phyloP scores from a whole-genome alignment of 2,329 filamentous ascomycete species.

The Cadophora sp. region DNA sequence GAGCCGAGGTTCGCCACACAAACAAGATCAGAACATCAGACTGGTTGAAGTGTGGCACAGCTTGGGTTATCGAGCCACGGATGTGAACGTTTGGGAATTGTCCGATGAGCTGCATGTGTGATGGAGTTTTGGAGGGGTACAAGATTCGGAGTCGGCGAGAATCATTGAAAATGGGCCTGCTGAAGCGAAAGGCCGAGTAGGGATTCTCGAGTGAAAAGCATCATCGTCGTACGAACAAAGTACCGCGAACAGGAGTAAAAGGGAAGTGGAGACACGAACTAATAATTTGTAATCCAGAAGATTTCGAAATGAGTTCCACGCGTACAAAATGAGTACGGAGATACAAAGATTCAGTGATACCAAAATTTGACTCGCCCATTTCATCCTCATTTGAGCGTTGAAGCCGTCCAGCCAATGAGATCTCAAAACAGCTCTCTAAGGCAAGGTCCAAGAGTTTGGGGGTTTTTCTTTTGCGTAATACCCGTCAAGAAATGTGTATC shows the following conservation, averaged over 20 bases:
- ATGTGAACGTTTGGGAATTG: not conserved
- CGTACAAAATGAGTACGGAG: not conserved
- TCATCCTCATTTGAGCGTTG: not conserved
- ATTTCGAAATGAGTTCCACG: not conserved
- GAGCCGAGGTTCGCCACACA: not conserved
- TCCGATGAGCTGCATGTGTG: not conserved
- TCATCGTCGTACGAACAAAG: not conserved
- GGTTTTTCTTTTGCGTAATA: not conserved
- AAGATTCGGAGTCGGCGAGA: not conserved
- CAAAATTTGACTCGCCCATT: not conserved
- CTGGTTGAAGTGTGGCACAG: not conserved
- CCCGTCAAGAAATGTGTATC: not conserved
- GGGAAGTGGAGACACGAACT: not conserved
- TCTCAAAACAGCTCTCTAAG: not conserved
- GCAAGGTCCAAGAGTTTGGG: conserved; percentile 2
- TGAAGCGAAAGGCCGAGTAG: not conserved
- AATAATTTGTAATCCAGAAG: not conserved
- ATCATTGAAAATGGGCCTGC: not conserved
- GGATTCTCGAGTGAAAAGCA: too few relatives aligned
- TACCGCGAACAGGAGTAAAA: not conserved
- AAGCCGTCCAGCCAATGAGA: not conserved
- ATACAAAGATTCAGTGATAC: not conserved
- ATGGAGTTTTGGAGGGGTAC: not conserved
- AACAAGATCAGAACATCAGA: not conserved
- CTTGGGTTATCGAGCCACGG: not conserved